phyloP scores from a whole-genome alignment of 2,329 filamentous ascomycete species.

The Setomelanomma holmii region DNA sequence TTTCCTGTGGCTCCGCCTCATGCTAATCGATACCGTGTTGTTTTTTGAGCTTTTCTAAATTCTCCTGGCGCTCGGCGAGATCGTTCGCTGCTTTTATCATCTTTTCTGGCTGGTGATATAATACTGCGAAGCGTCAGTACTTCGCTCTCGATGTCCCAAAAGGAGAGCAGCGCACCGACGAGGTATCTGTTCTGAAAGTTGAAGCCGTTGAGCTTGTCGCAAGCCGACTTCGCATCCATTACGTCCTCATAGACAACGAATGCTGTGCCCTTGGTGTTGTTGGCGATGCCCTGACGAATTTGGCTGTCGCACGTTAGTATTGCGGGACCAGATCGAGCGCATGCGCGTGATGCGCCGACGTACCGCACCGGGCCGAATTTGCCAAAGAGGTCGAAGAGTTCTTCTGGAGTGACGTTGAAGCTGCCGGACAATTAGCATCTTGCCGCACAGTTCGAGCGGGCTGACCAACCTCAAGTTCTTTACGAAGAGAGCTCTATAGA shows the following conservation, averaged over 20 bases:
- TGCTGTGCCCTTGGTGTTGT: constrained; percentile 96
- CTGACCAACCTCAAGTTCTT: constrained; percentile 92
- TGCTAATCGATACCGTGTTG: constrained; percentile 96
- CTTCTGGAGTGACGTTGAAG: constrained; percentile 98
- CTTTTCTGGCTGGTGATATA: constrained; percentile 81
- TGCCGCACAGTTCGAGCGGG: neutral
- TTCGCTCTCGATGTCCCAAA: neutral
- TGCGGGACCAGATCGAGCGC: neutral
- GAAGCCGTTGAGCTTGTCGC: constrained; percentile 99
- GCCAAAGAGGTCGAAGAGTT: constrained; percentile 98
- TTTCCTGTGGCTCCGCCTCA: constrained; percentile 58
- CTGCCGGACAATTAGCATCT: constrained; percentile 55
- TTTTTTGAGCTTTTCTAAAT: constrained; percentile 96
- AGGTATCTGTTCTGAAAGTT: constrained; percentile 99
- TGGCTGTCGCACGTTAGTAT: constrained; percentile 66
- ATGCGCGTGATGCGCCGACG: constrained; percentile 40
- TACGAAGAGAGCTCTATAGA: constrained; percentile 92
- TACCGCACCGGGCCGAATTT: constrained; percentile 97
- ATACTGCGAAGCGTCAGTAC: constrained; percentile 55
- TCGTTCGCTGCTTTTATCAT: constrained; percentile 90
- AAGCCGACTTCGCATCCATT: constrained; percentile 97
- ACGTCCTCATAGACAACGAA: constrained; percentile 99
- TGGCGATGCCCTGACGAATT: constrained; percentile 97
- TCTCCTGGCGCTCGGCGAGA: constrained; percentile 90
- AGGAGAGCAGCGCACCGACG: constrained; percentile 71